Conservation (phyloP, 2,329 filamentous ascomycete genomes). For the Teratosphaeria destructans region DNA sequence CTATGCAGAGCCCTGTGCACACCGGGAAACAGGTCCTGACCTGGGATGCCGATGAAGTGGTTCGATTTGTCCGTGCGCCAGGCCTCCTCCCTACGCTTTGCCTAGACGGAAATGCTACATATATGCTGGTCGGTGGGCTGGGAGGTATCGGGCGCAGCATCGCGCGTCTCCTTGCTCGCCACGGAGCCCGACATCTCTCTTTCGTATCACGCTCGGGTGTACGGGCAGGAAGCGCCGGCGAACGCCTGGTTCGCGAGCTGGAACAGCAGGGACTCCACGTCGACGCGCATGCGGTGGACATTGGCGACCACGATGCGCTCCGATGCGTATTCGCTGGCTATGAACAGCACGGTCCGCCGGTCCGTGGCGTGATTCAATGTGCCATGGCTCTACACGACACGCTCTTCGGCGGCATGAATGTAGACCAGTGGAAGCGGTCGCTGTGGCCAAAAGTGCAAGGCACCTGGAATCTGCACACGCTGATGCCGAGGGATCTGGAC, state of each 20-base stretch:
- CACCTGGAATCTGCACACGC: not conserved
- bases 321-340: not conserved
- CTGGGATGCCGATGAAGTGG: not conserved
- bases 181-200: not conserved
- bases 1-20: not conserved
- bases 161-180: not conserved
- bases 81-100: not conserved
- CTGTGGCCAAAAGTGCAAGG: not conserved
- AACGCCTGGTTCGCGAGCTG: not conserved
- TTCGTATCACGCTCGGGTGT: not conserved
- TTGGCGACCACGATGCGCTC: not conserved
- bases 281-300: not conserved
- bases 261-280: not conserved
- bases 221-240: not conserved
- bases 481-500: not conserved
- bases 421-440: not conserved
- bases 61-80: not conserved
- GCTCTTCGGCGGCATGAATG: not conserved
- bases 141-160: not conserved
- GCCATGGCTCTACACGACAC: not conserved
- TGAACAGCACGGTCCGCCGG: not conserved
- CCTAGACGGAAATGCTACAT: not conserved
- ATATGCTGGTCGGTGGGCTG: not conserved
- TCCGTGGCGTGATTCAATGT: not conserved
- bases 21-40: not conserved